These are phyloP conservation scores for Dillenia suffruticosa DNA, from an alignment of 164 flowering plant genomes.

Conservation along the genomic window DNA sequence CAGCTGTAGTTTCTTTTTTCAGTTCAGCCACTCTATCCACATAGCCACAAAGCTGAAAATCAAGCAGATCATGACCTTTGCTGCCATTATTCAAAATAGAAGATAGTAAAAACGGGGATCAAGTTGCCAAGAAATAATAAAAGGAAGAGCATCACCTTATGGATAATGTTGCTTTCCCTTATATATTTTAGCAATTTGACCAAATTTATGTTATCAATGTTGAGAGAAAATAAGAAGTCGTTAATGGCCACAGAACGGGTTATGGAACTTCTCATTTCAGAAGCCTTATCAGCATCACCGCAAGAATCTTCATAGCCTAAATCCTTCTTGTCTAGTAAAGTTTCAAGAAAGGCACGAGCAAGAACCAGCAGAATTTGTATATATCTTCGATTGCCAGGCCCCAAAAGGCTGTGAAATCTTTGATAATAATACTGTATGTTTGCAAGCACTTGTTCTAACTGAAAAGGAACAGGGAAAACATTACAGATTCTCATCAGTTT, in stretches of 20 bases:
- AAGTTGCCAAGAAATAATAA: neutral
- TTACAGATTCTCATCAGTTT: neutral
- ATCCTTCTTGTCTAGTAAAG: conserved; percentile 28
- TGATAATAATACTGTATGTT: conserved; percentile 51
- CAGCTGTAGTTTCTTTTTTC: conserved; percentile 22
- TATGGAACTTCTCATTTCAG: conserved; percentile 15
- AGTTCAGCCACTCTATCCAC: conserved; percentile 46
- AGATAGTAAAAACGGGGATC: neutral
- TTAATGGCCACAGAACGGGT: conserved; percentile 71
- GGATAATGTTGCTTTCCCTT: conserved; percentile 82
- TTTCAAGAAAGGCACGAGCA: conserved; percentile 55
- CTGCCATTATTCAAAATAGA: neutral
- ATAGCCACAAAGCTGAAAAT: conserved; percentile 77
- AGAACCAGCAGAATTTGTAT: conserved; percentile 81
- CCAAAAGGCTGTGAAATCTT: conserved; percentile 69
- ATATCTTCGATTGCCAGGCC: conserved; percentile 90
- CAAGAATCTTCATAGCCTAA: conserved; percentile 9
- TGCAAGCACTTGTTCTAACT: conserved; percentile 67
- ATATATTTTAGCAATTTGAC: conserved; percentile 65
- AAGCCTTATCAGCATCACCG: conserved; percentile 18
- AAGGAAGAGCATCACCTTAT: conserved; percentile 56
- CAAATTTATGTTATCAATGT: conserved; percentile 93
- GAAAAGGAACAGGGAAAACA: conserved; percentile 13
- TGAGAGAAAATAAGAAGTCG: conserved; percentile 78
- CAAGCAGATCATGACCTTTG: neutral